Percentiles rank a stretch among this genome's conserved stretches.
These are phyloP conservation scores for Rubroboletus pulcherrimus DNA, from an alignment of 768 basidiomycete species.

Conservation along the genomic window DNA sequence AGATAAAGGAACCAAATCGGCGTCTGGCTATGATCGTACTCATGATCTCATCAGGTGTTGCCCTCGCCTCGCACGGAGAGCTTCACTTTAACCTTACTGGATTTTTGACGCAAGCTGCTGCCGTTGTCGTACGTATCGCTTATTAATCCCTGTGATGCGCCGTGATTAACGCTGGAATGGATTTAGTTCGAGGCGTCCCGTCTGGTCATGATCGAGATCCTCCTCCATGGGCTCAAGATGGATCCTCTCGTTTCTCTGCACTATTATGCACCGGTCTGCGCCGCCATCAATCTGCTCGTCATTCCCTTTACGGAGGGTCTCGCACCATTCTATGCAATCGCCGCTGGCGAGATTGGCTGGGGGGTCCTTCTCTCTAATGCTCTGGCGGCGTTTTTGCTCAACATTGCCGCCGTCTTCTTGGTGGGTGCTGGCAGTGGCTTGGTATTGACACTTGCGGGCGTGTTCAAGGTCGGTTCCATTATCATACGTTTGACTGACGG, in stretches of 20 bases:
- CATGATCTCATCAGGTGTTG: slow-evolving; percentile 90
- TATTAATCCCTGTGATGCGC: background rate
- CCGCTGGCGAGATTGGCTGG: slow-evolving; percentile 52
- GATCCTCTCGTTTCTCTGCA: slow-evolving; percentile 93
- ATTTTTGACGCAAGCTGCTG: slow-evolving; percentile 83
- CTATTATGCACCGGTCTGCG: slow-evolving; percentile 96
- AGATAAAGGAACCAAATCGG: slow-evolving; percentile 82
- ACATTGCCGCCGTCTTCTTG: slow-evolving; percentile 92
- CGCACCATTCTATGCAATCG: slow-evolving; percentile 75
- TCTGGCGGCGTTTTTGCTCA: slow-evolving; percentile 79
- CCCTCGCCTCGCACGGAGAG: slow-evolving; percentile 87
- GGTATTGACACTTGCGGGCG: slow-evolving; percentile 89
- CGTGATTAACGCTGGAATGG: background rate
- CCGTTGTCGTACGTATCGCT: slow-evolving; percentile 56
- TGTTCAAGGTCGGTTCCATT: slow-evolving; percentile 66
- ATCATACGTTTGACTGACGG: background rate
- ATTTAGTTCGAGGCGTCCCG: slow-evolving; percentile 86
- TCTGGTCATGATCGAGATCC: slow-evolving; percentile 93
- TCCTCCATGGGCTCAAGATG: slow-evolving; percentile 96
- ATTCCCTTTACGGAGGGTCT: slow-evolving; percentile 92
- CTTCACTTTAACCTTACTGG: slow-evolving; percentile 80
- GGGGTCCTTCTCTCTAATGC: slow-evolving; percentile 81
- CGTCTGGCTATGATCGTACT: slow-evolving; percentile 78
- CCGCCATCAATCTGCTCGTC: slow-evolving; percentile 78
- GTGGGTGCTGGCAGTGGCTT: slow-evolving; percentile 86